Conservation (phyloP, 1,284 basidiomycete species). For the Afroboletus lepidellus region DNA sequence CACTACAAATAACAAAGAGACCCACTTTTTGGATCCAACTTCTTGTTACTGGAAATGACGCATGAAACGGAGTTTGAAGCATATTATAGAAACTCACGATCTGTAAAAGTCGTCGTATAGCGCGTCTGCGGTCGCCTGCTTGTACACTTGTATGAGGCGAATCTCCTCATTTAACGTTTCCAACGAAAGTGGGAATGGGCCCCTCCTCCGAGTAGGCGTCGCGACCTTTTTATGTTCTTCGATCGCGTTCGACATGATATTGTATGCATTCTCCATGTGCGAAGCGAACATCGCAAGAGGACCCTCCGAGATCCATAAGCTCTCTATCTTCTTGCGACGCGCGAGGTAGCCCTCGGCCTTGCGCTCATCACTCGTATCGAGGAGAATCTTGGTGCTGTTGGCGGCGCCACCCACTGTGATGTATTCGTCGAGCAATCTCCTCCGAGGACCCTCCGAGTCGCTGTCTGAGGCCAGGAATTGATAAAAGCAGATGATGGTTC, state of each 20-base stretch:
- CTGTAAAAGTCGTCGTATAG: slow-evolving; percentile 26
- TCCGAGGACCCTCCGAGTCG: slow-evolving; percentile 25
- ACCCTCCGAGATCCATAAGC: slow-evolving; percentile 19
- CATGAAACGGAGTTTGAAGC: not conserved
- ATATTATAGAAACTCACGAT: slow-evolving; percentile 15
- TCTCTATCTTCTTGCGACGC: slow-evolving; percentile 23
- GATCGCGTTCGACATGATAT: slow-evolving; percentile 24
- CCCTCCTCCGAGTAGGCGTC: slow-evolving; percentile 15
- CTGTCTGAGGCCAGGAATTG: slow-evolving; percentile 31
- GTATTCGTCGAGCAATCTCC: slow-evolving; percentile 28
- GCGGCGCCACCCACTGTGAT: slow-evolving; percentile 30
- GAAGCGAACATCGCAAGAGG: slow-evolving; percentile 21
- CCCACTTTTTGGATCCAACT: slow-evolving; percentile 28
- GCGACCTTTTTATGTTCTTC: slow-evolving; percentile 20
- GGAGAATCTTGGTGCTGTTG: slow-evolving; percentile 28
- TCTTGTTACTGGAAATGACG: slow-evolving; percentile 13
- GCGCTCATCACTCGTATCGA: slow-evolving; percentile 24
- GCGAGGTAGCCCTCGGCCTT: slow-evolving; percentile 25
- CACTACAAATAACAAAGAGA: not conserved
- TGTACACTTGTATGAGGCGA: slow-evolving; percentile 23
- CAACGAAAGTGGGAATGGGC: slow-evolving; percentile 22
- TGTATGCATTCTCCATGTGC: slow-evolving; percentile 21
- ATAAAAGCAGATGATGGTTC: slow-evolving; percentile 29
- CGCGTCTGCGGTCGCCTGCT: slow-evolving; percentile 11
- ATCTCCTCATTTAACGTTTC: slow-evolving; percentile 26